These are phyloP conservation scores for Acanthochlamys bracteata DNA, from an alignment of 106 monocot genomes.

Conservation along the genomic window DNA sequence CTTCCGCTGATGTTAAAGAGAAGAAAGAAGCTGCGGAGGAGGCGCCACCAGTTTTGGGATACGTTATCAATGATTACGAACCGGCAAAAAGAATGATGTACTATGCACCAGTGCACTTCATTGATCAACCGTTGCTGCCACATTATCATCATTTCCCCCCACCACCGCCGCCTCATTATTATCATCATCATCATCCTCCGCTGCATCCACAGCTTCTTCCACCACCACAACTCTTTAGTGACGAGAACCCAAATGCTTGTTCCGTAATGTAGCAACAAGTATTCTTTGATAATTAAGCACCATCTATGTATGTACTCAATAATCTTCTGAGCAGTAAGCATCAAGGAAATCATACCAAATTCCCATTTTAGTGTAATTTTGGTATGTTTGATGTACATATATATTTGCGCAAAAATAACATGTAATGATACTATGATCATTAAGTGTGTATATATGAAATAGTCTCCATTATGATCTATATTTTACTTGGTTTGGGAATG, in stretches of 20 bases:
- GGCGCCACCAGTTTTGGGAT: constrained; percentile 13
- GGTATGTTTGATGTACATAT: no score
- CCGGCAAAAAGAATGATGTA: constrained; percentile 64
- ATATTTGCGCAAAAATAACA: no score
- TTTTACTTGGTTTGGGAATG: no score
- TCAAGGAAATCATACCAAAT: no score
- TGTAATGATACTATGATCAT: no score
- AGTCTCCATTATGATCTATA: no score
- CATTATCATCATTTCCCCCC: no score
- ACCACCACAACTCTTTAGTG: constrained; percentile 88
- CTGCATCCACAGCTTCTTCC: constrained; percentile 35
- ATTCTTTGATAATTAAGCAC: no score
- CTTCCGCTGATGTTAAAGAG: constrained; percentile 1
- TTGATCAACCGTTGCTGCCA: constrained; percentile 25
- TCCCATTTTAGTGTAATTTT: no score
- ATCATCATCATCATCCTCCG: background rate
- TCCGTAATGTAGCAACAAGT: constrained; percentile 42
- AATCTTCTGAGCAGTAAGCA: no score
- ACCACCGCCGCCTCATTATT: constrained; percentile 19
- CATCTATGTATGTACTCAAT: no score
- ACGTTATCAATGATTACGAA: constrained; percentile 19
- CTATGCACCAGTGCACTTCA: constrained; percentile 41
- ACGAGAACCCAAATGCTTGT: constrained; percentile 96
- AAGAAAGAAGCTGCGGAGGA: constrained; percentile 4
- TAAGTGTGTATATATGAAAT: no score